Evolutionary conservation across 1,284 basidiomycete genomes (phyloP).

Genomic region (Ganoderma multipileum): DNA sequence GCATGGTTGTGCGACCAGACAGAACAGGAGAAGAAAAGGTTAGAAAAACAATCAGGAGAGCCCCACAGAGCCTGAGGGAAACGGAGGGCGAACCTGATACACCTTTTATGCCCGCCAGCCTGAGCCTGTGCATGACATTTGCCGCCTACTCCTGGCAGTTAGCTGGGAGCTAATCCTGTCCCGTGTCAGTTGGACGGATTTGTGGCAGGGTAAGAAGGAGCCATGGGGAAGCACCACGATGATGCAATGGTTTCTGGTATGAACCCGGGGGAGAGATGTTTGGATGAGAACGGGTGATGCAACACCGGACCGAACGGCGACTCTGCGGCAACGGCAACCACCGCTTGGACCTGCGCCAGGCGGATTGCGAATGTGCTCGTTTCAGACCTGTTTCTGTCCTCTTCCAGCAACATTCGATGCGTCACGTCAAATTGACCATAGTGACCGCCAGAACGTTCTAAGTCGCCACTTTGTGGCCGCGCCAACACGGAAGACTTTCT

Average conservation of each 20-base stretch:
- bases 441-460: background rate
- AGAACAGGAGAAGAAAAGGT: background rate
- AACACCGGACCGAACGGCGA: background rate
- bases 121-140: background rate
- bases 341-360: background rate
- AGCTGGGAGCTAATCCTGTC: background rate
- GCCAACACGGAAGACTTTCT: too few relatives aligned
- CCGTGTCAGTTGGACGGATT: background rate
- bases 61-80: background rate
- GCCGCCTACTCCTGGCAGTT: background rate
- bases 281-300: background rate
- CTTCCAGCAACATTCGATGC: background rate
- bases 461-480: background rate
- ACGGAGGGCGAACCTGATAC: background rate
- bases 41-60: background rate
- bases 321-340: background rate
- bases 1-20: slow-evolving; percentile 6
- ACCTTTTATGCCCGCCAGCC: background rate
- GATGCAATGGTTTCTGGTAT: background rate
- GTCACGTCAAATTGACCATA: background rate
- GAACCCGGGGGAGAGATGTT: background rate
- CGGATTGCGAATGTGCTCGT: background rate
- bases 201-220: background rate
- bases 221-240: background rate
- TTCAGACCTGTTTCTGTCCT: background rate